Conservation (phyloP, 495 filamentous ascomycete species). For the Thozetella sp. region DNA sequence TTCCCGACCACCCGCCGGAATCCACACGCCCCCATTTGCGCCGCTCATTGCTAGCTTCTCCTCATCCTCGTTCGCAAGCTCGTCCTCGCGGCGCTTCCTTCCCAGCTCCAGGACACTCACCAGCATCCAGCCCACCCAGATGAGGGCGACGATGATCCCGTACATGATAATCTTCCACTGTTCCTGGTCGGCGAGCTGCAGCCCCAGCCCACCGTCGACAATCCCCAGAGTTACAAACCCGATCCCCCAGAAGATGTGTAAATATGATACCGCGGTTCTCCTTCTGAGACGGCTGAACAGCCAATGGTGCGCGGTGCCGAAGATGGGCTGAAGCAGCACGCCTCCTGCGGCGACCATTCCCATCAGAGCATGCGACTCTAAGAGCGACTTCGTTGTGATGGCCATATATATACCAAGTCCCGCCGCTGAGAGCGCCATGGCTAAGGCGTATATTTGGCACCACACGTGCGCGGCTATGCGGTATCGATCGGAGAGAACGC, state of each 20-base stretch:
- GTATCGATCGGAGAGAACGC: neutral
- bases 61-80: neutral
- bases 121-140: neutral
- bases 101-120: neutral
- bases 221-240: neutral
- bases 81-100: neutral
- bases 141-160: neutral
- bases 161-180: neutral
- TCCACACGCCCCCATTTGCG: neutral
- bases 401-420: neutral
- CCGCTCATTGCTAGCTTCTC: constrained; percentile 1
- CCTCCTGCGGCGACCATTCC: neutral
- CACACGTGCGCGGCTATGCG: neutral
- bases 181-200: neutral
- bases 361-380: neutral
- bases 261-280: neutral
- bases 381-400: neutral
- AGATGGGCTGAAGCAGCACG: neutral
- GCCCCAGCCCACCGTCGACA: neutral
- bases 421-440: neutral
- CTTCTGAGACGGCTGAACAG: neutral
- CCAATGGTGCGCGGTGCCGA: neutral
- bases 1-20: too few species aligned
- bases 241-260: neutral
- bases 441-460: neutral